Percentiles rank a stretch among this genome's conserved stretches.
Evolutionary conservation across 805 yeast species (phyloP).

Genomic region (Kuraishia capsulata): DNA sequence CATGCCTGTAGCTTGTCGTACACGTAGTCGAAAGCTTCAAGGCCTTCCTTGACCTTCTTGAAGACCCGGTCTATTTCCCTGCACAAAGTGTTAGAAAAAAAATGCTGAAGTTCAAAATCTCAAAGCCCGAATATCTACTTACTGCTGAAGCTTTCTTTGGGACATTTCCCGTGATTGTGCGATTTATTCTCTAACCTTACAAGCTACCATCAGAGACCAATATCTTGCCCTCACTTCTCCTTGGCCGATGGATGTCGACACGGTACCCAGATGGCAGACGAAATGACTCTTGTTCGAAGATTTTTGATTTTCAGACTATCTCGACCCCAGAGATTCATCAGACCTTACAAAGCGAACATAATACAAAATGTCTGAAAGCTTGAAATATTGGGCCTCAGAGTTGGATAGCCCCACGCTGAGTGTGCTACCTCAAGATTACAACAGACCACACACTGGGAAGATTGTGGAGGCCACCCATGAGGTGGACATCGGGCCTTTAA

Average conservation of each 20-base stretch:
- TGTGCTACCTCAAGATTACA: conserved; percentile 80
- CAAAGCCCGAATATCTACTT: conserved; percentile 13
- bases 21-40: conserved; percentile 73
- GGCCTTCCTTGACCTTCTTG: conserved; percentile 89
- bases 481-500: conserved; percentile 16
- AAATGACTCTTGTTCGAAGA: not conserved
- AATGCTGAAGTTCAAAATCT: not conserved
- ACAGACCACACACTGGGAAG: conserved; percentile 63
- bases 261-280: not conserved
- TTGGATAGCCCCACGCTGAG: conserved; percentile 80
- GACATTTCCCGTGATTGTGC: too few species aligned
- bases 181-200: too few species aligned
- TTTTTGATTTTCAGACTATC: not conserved
- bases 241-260: too few species aligned
- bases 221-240: too few species aligned
- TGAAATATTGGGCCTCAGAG: conserved; percentile 52
- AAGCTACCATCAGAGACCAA: too few species aligned
- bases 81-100: conserved; percentile 4
- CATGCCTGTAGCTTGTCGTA: conserved; percentile 79
- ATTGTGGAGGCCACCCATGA: conserved; percentile 51
- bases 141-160: conserved; percentile 41
- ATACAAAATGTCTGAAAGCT: conserved; percentile 9
- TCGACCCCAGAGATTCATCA: too few species aligned
- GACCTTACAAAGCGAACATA: too few species aligned
- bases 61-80: conserved; percentile 86